Base-by-base conservation (phyloP, 306 rosid species). In the Dalbergia cultrata region DNA sequence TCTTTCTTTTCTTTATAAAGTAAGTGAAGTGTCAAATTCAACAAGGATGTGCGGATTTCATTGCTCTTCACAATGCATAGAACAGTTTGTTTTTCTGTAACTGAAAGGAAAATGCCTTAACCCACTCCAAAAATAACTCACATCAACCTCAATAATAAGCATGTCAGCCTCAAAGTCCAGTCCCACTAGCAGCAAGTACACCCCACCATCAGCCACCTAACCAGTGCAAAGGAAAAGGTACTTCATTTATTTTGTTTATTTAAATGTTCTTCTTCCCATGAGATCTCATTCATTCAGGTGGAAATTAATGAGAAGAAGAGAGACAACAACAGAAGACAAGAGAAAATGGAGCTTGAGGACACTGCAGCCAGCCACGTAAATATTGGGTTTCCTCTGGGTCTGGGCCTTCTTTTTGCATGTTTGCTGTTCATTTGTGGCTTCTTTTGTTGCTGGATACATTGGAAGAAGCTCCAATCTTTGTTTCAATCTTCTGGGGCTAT, bases 401-500 rank as follows among this genome's bases (percentile, higher is more conserved):
- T 89, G 73, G 88, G 77, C 57, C 89, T 92, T 56, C 90, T 92
- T 8, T 70, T 89, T 68, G 52, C 83, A 13, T 37, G 85, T 81
- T 39, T 92, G 3, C 6, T 89, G 49, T 22, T 83, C 78, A 31
- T 86, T 37, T 72, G 83, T 70, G 67, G 76, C 77, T 79, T 92
- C 83, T 87, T 90, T 60, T 88, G 87, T 16, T 89, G 91, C 67
- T 92, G 90, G 80, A 63, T 90, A 33, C 87, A 89, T 74, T 92
- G 94, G 92, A 86, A 82, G 1, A 87, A 21, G 83, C 72, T 92
- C 43, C 85, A 68, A 37, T 53, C 75, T 33, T 52, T 90, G 59
- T 43, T 88, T 58, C 70, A 9, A 12, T 81, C 66, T 31, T 75
- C 82, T 65, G 65, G 17, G 0, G 13, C 26, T 67, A 45, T 41